Evolutionary conservation across 257 asterid genomes (phyloP).

Genomic region (Capsicum chinense): DNA sequence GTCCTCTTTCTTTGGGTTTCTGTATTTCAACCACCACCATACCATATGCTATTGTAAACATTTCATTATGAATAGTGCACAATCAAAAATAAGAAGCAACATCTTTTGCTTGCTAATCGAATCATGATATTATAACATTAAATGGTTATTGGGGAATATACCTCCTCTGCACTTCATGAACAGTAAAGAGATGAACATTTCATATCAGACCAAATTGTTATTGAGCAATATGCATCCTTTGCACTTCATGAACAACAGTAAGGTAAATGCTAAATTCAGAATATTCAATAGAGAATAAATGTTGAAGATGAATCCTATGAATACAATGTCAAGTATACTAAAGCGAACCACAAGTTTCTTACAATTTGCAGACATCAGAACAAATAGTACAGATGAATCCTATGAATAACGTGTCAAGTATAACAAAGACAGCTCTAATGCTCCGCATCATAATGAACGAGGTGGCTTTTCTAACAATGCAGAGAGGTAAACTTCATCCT

Average conservation of each 20-base stretch:
- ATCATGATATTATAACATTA: neutral
- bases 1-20: neutral
- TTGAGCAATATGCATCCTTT: neutral
- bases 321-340: neutral
- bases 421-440: neutral
- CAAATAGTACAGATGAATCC: conserved; percentile 17
- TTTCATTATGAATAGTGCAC: neutral
- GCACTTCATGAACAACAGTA: neutral
- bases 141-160: neutral
- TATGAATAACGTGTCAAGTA: neutral
- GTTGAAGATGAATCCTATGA: conserved; percentile 14
- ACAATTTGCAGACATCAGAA: neutral
- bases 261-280: neutral
- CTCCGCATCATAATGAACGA: conserved; percentile 54
- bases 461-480: conserved; percentile 91
- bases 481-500: conserved; percentile 79
- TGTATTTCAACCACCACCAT: neutral
- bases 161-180: neutral
- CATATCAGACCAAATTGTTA: neutral
- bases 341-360: neutral
- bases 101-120: neutral
- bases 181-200: neutral
- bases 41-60: neutral
- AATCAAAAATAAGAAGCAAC: neutral
- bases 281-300: neutral